Conservation (phyloP, 352 stramenopile genomes). For the Globisporangium nagaii region DNA sequence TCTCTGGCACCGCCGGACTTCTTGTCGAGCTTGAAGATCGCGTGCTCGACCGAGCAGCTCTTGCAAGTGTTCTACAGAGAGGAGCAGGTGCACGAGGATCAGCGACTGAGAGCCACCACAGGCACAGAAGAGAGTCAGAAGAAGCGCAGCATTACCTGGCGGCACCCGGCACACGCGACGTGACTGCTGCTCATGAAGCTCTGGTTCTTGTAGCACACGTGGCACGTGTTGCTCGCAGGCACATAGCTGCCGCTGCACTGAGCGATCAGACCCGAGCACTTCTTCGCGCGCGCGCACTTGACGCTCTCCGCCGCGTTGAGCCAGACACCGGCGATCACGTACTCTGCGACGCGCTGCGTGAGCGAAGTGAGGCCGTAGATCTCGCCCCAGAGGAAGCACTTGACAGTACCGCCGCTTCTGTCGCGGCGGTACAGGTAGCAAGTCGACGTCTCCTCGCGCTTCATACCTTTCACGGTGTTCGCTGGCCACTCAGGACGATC, state of each 20-base stretch:
- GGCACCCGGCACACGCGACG: conserved; percentile 19
- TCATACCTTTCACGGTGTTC: conserved; percentile 23
- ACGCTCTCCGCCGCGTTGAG: conserved; percentile 12
- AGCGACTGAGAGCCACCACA: no score
- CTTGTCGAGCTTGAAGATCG: conserved; percentile 23
- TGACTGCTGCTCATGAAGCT: neutral
- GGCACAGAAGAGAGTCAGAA: no score
- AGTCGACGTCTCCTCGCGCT: conserved; percentile 20
- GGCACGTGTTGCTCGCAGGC: conserved; percentile 15
- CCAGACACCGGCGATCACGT: conserved; percentile 14
- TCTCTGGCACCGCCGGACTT: conserved; percentile 18
- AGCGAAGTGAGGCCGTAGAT: conserved; percentile 15
- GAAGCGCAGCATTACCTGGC: no score
- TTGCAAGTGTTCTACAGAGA: conserved; percentile 3
- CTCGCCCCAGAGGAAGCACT: conserved; percentile 28
- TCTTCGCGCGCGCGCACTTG: conserved; percentile 4
- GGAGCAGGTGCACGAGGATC: no score
- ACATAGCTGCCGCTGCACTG: conserved; percentile 3
- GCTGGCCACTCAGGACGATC: conserved; percentile 33
- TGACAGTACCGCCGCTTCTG: conserved; percentile 18
- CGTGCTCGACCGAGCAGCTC: conserved; percentile 13
- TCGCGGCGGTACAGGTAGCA: conserved; percentile 34
- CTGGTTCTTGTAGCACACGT: neutral
- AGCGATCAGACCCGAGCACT: neutral
- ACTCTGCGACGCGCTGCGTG: conserved; percentile 1